phyloP scores from a whole-genome alignment of 1,139 yeast genomes.

The Saccharomyces hybrid region DNA sequence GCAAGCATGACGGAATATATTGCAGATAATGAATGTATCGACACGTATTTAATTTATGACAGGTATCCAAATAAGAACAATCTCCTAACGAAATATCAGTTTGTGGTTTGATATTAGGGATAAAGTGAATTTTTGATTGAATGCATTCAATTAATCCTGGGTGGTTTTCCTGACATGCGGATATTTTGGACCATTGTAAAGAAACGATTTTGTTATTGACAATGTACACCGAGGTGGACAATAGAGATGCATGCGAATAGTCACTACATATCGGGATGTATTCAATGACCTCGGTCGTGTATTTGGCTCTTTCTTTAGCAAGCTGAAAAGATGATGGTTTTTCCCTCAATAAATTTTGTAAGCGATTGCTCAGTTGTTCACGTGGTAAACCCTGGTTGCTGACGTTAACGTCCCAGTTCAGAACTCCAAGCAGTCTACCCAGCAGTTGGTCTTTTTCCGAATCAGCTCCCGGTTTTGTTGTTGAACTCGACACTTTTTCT shows the following conservation, averaged over 20 bases:
- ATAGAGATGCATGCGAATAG: constrained; percentile 36
- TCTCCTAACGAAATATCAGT: constrained; percentile 77
- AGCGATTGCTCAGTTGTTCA: not conserved
- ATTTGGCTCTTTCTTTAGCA: constrained; percentile 38
- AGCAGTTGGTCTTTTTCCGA: not conserved
- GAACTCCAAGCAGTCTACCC: not conserved
- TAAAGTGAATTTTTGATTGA: constrained; percentile 46
- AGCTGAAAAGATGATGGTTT: constrained; percentile 24
- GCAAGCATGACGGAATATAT: constrained; percentile 39
- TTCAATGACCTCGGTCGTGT: constrained; percentile 36
- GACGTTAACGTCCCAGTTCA: not conserved
- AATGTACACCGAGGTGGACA: constrained; percentile 21
- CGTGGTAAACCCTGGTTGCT: not conserved
- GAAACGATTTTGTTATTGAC: constrained; percentile 29
- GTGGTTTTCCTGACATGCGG: constrained; percentile 25
- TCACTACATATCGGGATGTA: constrained; percentile 50
- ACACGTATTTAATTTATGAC: constrained; percentile 77
- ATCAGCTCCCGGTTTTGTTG: not conserved
- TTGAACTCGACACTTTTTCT: not conserved
- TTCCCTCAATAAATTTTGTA: not conserved
- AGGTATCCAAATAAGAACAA: constrained; percentile 88
- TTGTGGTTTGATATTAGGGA: constrained; percentile 49
- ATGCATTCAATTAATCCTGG: constrained; percentile 37
- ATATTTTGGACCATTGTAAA: constrained; percentile 21
- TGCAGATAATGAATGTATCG: constrained; percentile 76